Base-by-base conservation (phyloP, 169 alveolate genomes). In the Babesia caballi region DNA sequence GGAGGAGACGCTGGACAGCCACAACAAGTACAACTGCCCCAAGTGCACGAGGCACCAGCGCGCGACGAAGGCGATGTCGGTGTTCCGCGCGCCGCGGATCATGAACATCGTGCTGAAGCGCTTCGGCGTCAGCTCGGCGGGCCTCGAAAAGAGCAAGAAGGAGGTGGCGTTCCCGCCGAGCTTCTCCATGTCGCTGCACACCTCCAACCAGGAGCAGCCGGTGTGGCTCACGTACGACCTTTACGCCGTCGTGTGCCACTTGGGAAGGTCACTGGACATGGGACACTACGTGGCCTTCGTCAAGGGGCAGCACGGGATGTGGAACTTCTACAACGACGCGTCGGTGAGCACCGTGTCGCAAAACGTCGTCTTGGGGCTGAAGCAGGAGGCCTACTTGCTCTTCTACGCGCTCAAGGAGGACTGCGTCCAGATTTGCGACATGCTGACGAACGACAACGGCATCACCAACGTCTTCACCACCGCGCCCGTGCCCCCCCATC, bases 21-120 rank as follows among this genome's bases (percentile, higher is more conserved):
- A 63, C 82, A 87, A 87, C 80, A 83, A 84, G 49, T 87, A 87
- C 78, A 63, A 75, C 67, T 87, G 92, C 61, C 83, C 80, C 32
- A 54, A 56, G 33, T 87, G 92, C 72, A 70, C 70, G 50, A 40
- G 70, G 30, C 76, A 82, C 54, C 85, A 77, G 57, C 70, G 46
- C 28, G 92, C 92, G 25, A 78, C 85, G n/a, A 87, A 82, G 81
- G 80, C 85, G 51, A 66, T 85, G 66, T 80, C 85, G 36, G 69
- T 87, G 7, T 77, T 78, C 60, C 71, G 80, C 40, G 66, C 80
- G 15, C 92, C 92, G 38, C 50, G 85, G 51, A 84, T 87, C 12
- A 51, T 87, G 61, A 82, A 80, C 33, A 59, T 87, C 4, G 80
- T 66, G 35, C 74, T 87, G 19, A 87, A 87, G 74, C 66, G 92